These are phyloP conservation scores for Diddensiella transvaalensis DNA, from an alignment of 805 yeast genomes.

Conservation along the genomic window DNA sequence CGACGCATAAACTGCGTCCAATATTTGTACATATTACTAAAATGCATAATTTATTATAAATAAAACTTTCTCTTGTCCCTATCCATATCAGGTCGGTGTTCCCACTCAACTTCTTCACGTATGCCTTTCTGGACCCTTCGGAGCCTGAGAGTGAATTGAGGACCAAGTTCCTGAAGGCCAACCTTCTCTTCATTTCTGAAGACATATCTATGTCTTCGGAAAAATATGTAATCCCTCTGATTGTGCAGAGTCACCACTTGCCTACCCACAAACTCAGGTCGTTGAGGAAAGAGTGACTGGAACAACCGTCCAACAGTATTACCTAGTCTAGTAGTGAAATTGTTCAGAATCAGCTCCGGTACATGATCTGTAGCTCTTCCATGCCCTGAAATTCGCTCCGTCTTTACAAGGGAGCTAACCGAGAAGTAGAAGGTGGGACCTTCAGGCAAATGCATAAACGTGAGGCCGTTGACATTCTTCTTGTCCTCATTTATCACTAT, in stretches of 20 bases:
- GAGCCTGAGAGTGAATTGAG: constrained; percentile 87
- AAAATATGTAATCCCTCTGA: constrained; percentile 92
- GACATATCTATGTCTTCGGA: constrained; percentile 90
- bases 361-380: constrained; percentile 87
- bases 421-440: constrained; percentile 96
- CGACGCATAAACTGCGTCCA: neutral
- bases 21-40: constrained; percentile 3
- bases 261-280: constrained; percentile 91
- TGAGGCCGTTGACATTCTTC: constrained; percentile 84
- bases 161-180: constrained; percentile 94
- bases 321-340: constrained; percentile 89
- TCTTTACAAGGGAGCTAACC: constrained; percentile 68
- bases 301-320: constrained; percentile 88
- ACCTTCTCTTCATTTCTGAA: constrained; percentile 88
- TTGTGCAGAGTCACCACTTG: constrained; percentile 95
- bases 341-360: constrained; percentile 89
- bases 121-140: constrained; percentile 90
- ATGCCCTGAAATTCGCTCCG: constrained; percentile 76
- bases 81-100: constrained; percentile 94
- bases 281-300: constrained; percentile 87
- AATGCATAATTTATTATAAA: constrained; percentile 40
- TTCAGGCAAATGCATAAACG: constrained; percentile 88
- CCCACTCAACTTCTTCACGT: constrained; percentile 93
- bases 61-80: constrained; percentile 91
- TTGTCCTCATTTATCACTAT: constrained; percentile 91